Evolutionary conservation across 306 rosid genomes (phyloP).

Genomic region (Cucumis sativus): DNA sequence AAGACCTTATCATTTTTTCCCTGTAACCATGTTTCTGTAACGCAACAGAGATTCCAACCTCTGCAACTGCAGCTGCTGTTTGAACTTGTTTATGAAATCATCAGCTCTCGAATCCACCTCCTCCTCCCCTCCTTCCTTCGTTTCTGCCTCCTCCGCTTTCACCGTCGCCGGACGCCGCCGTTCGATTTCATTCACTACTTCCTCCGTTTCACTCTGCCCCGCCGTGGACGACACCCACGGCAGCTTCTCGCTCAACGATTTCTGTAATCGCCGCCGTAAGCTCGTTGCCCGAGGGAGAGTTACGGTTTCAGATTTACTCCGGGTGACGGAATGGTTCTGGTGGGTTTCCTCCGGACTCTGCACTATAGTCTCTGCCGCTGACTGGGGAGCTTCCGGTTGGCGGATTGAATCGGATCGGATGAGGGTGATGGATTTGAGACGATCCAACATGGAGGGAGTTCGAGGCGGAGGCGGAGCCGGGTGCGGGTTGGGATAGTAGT

Average conservation of each 20-base stretch:
- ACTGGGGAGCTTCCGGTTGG: constrained; percentile 1
- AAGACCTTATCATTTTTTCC: not conserved
- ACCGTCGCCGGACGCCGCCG: constrained; percentile 24
- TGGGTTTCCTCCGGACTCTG: not conserved
- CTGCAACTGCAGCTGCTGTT: constrained; percentile 63
- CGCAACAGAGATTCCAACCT: constrained; percentile 57
- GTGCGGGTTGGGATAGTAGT: not conserved
- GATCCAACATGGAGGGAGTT: constrained; percentile 36
- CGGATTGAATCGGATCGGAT: constrained; percentile 13
- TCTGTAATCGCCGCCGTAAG: not conserved
- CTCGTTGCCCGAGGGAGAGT: not conserved
- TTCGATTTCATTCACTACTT: not conserved
- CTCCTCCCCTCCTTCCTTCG: constrained; percentile 23
- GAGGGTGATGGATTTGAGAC: constrained; percentile 28
- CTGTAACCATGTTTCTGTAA: constrained; percentile 17
- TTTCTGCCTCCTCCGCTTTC: constrained; percentile 5
- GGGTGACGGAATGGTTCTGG: constrained; percentile 8
- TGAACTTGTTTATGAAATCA: constrained; percentile 69
- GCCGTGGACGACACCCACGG: not conserved
- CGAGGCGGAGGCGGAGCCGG: constrained; percentile 1
- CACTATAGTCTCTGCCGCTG: not conserved
- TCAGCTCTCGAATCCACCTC: constrained; percentile 58
- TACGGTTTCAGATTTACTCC: constrained; percentile 23
- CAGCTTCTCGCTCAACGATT: constrained; percentile 24
- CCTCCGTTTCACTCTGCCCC: not conserved